Evolutionary conservation across 2,329 filamentous ascomycete genomes (phyloP), one percentile per base, ranked within the genome.

Genomic region (Fusarium anguioides): DNA sequence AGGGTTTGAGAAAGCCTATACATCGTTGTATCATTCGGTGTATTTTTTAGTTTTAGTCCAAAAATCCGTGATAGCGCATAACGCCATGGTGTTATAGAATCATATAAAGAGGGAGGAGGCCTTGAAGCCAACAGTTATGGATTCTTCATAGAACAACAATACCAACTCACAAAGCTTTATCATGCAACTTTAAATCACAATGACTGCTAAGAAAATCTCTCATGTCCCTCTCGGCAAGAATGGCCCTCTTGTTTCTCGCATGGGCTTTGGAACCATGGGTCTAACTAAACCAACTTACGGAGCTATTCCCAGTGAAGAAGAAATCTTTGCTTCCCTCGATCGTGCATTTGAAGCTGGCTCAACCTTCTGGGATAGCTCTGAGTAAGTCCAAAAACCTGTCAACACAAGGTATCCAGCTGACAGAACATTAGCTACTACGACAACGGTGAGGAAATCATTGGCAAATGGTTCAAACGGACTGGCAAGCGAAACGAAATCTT

Each of bases 181-280:
- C 20, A n/a, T 18, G 9, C 14, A 14, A n/a, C 12, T n/a, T 12
- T 21, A 20, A 23, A 40, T 41, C 29, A 37, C 18, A 12, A 58
- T 47, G 31, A 23, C 44, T 15, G 18, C 18, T 35, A 20, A 39
- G n/a, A 11, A 21, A 4, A 3, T 9, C 6, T 26, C 27, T 11
- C 35, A 9, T 8, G 1, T 6, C 6, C 37, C 33, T 8, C 41
- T 87, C 7, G 84, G 85, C 51, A 82, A 81, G 60, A 77, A 83
- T 68, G 85, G 84, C 24, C 84, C 83, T 1, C 63, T 79, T 24
- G 80, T 88, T 24, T 78, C 81, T 4, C 78, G 77, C 10, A 65
- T 85, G 1, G 85, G 85, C 8, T 81, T 85, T 21, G 85, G 86
- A 12, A 74, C 81, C 11, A 87, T 88, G 82, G 83, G 83, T 3